phyloP scores from a whole-genome alignment of 2,329 filamentous ascomycete genomes.

The Stylonectria norvegica region DNA sequence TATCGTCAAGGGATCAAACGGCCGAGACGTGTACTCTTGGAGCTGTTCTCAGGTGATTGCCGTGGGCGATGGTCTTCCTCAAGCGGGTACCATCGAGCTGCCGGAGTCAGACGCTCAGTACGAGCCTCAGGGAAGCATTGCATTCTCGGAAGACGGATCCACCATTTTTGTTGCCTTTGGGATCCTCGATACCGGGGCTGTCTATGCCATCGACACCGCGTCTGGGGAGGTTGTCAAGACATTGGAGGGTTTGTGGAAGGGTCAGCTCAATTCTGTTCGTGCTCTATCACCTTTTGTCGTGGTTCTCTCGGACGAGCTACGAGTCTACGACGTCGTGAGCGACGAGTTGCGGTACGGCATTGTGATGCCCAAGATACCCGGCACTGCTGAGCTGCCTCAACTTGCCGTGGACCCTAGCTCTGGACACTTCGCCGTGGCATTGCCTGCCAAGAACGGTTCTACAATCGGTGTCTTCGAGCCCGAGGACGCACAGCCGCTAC shows the following conservation, averaged over 20 bases:
- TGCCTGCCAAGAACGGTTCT: constrained; percentile 46
- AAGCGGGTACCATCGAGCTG: constrained; percentile 34
- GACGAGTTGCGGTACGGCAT: constrained; percentile 70
- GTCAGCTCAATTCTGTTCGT: constrained; percentile 62
- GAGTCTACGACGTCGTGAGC: constrained; percentile 80
- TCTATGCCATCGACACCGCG: constrained; percentile 74
- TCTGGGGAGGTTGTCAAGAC: constrained; percentile 64
- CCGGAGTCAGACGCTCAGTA: constrained; percentile 26
- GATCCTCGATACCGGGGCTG: constrained; percentile 52
- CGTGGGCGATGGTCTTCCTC: constrained; percentile 49
- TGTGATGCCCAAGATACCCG: constrained; percentile 46
- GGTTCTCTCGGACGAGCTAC: constrained; percentile 67
- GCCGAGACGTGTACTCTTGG: constrained; percentile 69
- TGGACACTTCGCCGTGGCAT: constrained; percentile 62
- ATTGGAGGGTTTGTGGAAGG: constrained; percentile 64
- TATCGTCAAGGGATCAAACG: constrained; percentile 55
- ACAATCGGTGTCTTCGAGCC: constrained; percentile 66
- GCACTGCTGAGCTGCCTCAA: constrained; percentile 50
- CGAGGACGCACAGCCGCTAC: constrained; percentile 55
- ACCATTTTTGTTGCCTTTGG: constrained; percentile 68
- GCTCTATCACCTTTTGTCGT: constrained; percentile 74
- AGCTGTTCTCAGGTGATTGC: constrained; percentile 59
- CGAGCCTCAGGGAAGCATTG: constrained; percentile 59
- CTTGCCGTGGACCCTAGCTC: constrained; percentile 68
- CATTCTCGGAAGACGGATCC: constrained; percentile 82